phyloP scores from a whole-genome alignment of 2,329 filamentous ascomycete species.

The Monilinia fructigena region DNA sequence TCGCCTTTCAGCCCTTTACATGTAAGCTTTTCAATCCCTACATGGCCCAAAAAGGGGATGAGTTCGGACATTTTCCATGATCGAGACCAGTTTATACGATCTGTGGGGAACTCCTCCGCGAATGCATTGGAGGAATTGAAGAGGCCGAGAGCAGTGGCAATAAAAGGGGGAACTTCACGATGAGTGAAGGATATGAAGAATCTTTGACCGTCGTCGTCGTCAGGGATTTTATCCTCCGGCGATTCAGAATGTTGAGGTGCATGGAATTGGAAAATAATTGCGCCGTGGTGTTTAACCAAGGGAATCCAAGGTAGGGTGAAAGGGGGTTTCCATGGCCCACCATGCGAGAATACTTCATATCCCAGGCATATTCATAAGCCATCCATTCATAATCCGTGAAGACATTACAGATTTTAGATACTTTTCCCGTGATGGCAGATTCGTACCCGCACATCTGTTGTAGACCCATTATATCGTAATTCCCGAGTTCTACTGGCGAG shows the following conservation, averaged over 20 bases:
- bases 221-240: slow-evolving; percentile 23
- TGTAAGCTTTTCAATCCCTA: slow-evolving; percentile 64
- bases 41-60: slow-evolving; percentile 63
- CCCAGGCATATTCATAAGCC: slow-evolving; percentile 64
- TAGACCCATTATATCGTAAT: slow-evolving; percentile 62
- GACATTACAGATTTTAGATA: slow-evolving; percentile 60
- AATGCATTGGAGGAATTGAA: slow-evolving; percentile 65
- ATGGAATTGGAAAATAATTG: slow-evolving; percentile 45
- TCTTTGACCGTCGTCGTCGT: slow-evolving; percentile 49
- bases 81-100: slow-evolving; percentile 60
- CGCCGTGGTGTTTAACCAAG: slow-evolving; percentile 57
- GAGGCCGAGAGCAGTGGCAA: slow-evolving; percentile 64
- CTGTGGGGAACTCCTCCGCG: slow-evolving; percentile 64
- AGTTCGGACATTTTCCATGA: slow-evolving; percentile 63
- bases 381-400: slow-evolving; percentile 64
- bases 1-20: slow-evolving; percentile 55
- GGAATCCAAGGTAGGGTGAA: slow-evolving; percentile 59
- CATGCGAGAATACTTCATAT: slow-evolving; percentile 65
- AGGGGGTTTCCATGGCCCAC: slow-evolving; percentile 61
- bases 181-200: slow-evolving; percentile 65
- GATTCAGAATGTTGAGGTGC: slow-evolving; percentile 24
- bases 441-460: slow-evolving; percentile 54
- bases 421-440: slow-evolving; percentile 56
- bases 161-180: slow-evolving; percentile 66
- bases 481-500: slow-evolving; percentile 62